Evolutionary conservation across 257 asterid species (phyloP).

Genomic region (Solanum stenotomum): DNA sequence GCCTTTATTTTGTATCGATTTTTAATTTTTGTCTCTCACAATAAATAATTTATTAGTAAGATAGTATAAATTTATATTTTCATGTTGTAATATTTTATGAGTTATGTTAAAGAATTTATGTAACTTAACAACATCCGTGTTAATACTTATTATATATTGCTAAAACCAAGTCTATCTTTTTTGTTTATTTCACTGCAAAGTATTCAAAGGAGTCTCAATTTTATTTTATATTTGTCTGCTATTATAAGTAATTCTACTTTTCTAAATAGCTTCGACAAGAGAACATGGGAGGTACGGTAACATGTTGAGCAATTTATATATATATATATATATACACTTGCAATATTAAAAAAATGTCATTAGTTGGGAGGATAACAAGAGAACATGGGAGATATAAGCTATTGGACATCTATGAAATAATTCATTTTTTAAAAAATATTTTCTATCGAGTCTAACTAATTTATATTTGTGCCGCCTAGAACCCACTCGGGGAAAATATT

Average conservation of each 20-base stretch:
- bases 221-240: background rate
- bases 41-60: too few relatives aligned
- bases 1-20: background rate
- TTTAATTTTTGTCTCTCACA: too few relatives aligned
- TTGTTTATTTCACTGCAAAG: background rate
- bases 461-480: accelerated
- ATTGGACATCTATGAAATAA: background rate
- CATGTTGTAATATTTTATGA: too few relatives aligned
- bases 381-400: background rate
- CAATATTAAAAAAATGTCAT: background rate
- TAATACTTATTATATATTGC: too few relatives aligned
- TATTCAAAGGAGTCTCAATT: background rate
- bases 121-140: background rate
- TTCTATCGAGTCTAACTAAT: accelerated
- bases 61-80: too few relatives aligned
- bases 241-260: background rate
- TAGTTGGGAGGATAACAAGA: background rate
- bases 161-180: background rate
- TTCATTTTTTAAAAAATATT: too few relatives aligned
- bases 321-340: too few relatives aligned
- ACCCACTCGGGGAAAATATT: too few relatives aligned
- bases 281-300: background rate
- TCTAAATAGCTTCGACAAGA: background rate
- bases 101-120: background rate
- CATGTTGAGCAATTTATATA: background rate